Conservation (phyloP, 169 alveolate genomes). For the Cystoisospora suis region DNA sequence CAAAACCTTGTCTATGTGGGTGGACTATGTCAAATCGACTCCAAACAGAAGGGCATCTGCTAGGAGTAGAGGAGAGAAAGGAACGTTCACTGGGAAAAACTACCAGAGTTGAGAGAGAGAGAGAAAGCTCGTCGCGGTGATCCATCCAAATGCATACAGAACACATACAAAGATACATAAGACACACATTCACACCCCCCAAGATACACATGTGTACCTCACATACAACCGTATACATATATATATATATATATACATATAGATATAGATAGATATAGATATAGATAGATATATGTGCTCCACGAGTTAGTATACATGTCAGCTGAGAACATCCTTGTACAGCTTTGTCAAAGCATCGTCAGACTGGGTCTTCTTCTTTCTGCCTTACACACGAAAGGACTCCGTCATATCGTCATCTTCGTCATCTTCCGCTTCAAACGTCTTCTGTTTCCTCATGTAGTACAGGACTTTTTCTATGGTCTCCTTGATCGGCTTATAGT, state of each 20-base stretch:
- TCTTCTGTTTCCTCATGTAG: neutral
- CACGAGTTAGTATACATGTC: neutral
- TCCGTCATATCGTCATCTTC: neutral
- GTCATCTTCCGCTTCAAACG: neutral
- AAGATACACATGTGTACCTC: neutral
- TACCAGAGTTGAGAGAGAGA: no score
- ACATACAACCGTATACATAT: neutral
- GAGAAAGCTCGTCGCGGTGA: no score
- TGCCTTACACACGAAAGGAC: neutral
- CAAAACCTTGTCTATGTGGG: no score
- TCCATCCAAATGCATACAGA: no score
- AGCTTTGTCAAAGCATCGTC: neutral
- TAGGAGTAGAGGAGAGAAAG: no score
- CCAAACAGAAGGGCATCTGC: no score
- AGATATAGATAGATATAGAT: neutral
- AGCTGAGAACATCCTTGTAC: neutral
- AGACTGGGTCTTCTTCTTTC: neutral
- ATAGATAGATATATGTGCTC: neutral
- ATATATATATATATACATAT: neutral
- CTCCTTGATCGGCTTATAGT: neutral
- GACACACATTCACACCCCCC: neutral
- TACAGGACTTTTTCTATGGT: neutral
- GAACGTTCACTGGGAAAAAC: no score
- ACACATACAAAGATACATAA: no score
- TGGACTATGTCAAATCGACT: no score